Base-by-base conservation (phyloP, 192 early-diverging fungal genomes). In the Phycomyces blakesleeanus region DNA sequence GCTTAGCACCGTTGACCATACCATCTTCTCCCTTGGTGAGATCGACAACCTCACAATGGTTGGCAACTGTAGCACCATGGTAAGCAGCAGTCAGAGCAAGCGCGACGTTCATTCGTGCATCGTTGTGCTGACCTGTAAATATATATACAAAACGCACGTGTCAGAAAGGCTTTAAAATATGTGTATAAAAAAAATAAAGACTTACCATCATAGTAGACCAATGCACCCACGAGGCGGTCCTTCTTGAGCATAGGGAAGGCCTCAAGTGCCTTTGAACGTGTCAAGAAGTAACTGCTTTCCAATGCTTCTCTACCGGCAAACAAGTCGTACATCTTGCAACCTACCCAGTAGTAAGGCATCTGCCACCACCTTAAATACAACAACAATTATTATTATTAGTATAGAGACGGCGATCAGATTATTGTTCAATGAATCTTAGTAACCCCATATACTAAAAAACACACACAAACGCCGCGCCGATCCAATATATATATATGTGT, bases 91-190 rank as follows among this genome's bases (percentile, higher is more conserved):
- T 96, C 58, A 96, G 80, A 3, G 91, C 93, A 27, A 98, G 77
- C 1, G 93, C 91, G 2, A 95, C 92, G 73, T 96, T 96, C 96
- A 98, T 96, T 50, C 96, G 84, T 2, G 94, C 91, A 57, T 98
- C 96, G 78, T 98, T 98, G 74, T 98, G 96, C 59, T 95, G 94
- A 49, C 93, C 87, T 88, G 59, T 39, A 51, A 49, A 11, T 57
- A 37, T n/a, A 20, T 22, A 39, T 16, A 29, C 7, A 37, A 9
- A 16, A 27, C 15, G 21, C 29, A 8, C 21, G 12, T 25, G 12
- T 14, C 27, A 39, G 26, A 38, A 58, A 34, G n/a, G n/a, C n/a
- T n/a, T n/a, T n/a, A n/a, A n/a, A n/a, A n/a, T n/a, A n/a, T n/a
- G n/a, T n/a, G 24, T 37, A 60, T 20, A 37, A 42, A 37, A 40